Base-by-base conservation (phyloP, 192 early-diverging fungal genomes). In the Entrophospora sp. region DNA sequence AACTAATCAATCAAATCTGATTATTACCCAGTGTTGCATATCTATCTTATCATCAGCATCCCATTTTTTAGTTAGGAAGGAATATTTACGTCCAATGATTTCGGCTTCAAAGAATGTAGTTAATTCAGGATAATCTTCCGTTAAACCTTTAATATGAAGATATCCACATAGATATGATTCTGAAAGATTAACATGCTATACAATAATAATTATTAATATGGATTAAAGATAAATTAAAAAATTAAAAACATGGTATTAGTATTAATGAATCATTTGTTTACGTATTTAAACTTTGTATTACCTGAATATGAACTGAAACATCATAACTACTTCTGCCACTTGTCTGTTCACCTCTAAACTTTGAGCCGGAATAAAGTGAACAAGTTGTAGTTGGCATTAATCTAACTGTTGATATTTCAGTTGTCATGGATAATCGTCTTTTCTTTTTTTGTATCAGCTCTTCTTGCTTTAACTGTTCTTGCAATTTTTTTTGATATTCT, bases 91-190 rank as follows among this genome's bases (percentile, higher is more conserved):
- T 1, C 90, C 92, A 59, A 94, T 89, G 44, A 94, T 87, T 67
- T 93, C 91, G n/a, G 84, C 89, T 61, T 91, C 89, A 73, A 93
- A 93, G 65, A 87, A 93, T 6, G 91, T 93, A 61, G 87, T 89
- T 49, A 93, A 66, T 57, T 89, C 82, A 37, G 91, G 90, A 75
- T 81, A 89, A 46, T 89, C 87, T 53, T 75, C 71, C 0, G 92
- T 94, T 22, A 94, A 72, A 7, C 88, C 88, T 53, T 89, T 79
- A 49, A 94, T 94, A 65, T 83, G 82, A n/a, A 94, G 77, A 61
- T 90, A 92, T 31, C 90, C 92, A 67, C 89, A 87, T 14, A 92
- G 64, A 36, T 80, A 87, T 8, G 87, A 90, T 42, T 81, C 78
- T 28, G 74, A 64, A 38, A 91, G 72, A 70, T 94, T 83, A 6